These are phyloP conservation scores for Uronychia setigera DNA, from an alignment of 73 alveolate species.

Conservation along the genomic window DNA sequence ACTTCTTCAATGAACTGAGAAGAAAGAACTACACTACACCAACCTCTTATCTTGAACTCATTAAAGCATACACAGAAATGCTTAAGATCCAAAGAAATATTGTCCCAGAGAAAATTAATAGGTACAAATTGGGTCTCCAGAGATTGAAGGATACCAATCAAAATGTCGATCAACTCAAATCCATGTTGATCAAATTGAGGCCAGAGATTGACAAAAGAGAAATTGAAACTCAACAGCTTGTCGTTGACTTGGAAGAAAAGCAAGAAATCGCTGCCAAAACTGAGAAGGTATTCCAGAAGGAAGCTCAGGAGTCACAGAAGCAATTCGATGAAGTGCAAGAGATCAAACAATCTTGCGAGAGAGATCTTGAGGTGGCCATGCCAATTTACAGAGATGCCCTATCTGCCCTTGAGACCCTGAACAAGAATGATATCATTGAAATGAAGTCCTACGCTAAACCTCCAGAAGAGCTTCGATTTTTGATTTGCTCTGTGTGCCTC, in stretches of 20 bases:
- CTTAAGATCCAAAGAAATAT: slow-evolving; percentile 89
- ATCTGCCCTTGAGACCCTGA: slow-evolving; percentile 95
- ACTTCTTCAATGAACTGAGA: slow-evolving; percentile 88
- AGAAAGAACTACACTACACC: slow-evolving; percentile 99
- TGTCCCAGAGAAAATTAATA: slow-evolving; percentile 93
- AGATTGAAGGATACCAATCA: slow-evolving; percentile 97
- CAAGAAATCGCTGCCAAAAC: slow-evolving; percentile 92
- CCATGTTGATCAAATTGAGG: slow-evolving; percentile 82
- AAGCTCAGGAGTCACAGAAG: slow-evolving; percentile 93
- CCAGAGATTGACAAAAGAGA: slow-evolving; percentile 93
- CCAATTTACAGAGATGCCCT: slow-evolving; percentile 98
- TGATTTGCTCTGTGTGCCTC: slow-evolving; percentile 94
- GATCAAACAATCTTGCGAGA: slow-evolving; percentile 95
- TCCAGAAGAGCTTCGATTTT: slow-evolving; percentile 93
- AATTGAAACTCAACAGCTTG: slow-evolving; percentile 91
- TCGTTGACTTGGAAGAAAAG: slow-evolving; percentile 93
- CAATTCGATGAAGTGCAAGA: slow-evolving; percentile 85
- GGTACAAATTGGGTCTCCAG: slow-evolving; percentile 95
- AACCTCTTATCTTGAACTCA: slow-evolving; percentile 98
- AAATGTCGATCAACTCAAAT: slow-evolving; percentile 96
- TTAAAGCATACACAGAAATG: slow-evolving; percentile 97
- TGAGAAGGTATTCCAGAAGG: slow-evolving; percentile 90
- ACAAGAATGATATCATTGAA: slow-evolving; percentile 97
- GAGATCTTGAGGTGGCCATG: slow-evolving; percentile 96
- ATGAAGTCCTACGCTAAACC: slow-evolving; percentile 98